phyloP scores from a whole-genome alignment of 371 early-diverging fungal genomes.

The Rhizopus arrhizus region DNA sequence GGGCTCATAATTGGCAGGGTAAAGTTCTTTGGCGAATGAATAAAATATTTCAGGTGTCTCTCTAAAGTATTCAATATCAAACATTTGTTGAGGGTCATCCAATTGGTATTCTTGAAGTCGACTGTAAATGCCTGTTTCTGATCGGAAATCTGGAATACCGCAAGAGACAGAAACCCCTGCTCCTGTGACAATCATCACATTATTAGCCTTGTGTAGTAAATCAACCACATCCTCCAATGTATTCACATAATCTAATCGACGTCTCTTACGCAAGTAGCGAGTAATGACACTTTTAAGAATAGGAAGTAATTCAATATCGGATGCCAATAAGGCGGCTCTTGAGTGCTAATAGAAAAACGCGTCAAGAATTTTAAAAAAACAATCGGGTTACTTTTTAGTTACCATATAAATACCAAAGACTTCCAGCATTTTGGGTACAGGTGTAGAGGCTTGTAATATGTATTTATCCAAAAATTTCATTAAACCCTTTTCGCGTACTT shows the following conservation, averaged over 20 bases:
- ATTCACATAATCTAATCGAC: conserved; percentile 60
- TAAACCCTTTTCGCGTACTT: conserved; percentile 39
- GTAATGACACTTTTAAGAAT: conserved; percentile 55
- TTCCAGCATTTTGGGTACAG: conserved; percentile 59
- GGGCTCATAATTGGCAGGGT: conserved; percentile 89
- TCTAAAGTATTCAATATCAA: conserved; percentile 87
- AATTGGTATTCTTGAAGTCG: conserved; percentile 74
- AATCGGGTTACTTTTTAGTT: background rate
- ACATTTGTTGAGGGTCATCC: conserved; percentile 89
- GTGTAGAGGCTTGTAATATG: conserved; percentile 41
- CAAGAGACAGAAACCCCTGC: conserved; percentile 94
- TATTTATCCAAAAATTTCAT: conserved; percentile 63
- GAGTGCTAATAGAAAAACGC: conserved; percentile 32
- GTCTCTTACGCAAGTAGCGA: conserved; percentile 60
- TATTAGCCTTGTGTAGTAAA: conserved; percentile 64
- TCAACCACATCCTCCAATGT: conserved; percentile 76
- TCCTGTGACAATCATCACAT: conserved; percentile 91
- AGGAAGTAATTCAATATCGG: conserved; percentile 52
- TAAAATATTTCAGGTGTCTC: conserved; percentile 88
- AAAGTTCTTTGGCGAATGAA: conserved; percentile 90
- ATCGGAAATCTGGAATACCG: conserved; percentile 99
- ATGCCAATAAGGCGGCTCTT: conserved; percentile 36
- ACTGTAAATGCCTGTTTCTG: conserved; percentile 94
- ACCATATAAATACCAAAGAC: conserved; percentile 55
- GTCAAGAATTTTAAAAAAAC: background rate